phyloP scores from a whole-genome alignment of 257 asterid species.

The Ajuga chamaepitys region DNA sequence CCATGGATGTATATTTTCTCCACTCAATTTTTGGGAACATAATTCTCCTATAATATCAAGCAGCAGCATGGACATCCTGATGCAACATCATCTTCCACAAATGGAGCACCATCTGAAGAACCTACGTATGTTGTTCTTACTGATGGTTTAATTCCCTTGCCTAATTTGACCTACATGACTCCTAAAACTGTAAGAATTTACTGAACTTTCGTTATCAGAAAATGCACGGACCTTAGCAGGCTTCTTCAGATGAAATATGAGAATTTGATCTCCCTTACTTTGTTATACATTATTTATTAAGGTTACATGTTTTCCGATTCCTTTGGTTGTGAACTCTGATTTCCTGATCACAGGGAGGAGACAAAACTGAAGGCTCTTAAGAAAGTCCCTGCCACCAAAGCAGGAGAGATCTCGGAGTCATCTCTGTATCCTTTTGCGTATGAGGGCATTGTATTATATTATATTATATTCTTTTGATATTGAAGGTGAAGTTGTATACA shows the following conservation, averaged over 20 bases:
- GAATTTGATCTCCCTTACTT: not conserved
- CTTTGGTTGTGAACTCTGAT: slow-evolving; percentile 9
- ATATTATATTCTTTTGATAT: not conserved
- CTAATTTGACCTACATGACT: not conserved
- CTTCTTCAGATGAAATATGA: slow-evolving; percentile 3
- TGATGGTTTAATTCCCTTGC: slow-evolving; percentile 1
- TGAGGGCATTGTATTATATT: not conserved
- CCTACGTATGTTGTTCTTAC: slow-evolving; percentile 26
- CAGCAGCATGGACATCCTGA: slow-evolving; percentile 33
- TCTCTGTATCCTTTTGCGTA: slow-evolving; percentile 42
- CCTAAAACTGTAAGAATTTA: not conserved
- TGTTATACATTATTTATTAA: not conserved
- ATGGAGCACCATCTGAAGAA: slow-evolving; percentile 32
- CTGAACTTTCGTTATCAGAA: not conserved
- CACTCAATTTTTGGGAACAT: not conserved
- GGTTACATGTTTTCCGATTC: not conserved
- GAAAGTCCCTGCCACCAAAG: slow-evolving; percentile 29
- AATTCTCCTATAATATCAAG: slow-evolving; percentile 5
- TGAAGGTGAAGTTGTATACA: not conserved
- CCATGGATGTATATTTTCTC: not conserved
- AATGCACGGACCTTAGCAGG: not conserved
- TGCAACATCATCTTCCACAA: slow-evolving; percentile 27
- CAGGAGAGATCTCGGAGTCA: slow-evolving; percentile 30
- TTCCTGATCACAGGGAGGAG: slow-evolving; percentile 35
- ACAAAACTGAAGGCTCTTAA: slow-evolving; percentile 28